Percentiles rank a stretch among this genome's conserved stretches.
Conservation (phyloP, 257 asterid species). For the Ehretia macrophylla region DNA sequence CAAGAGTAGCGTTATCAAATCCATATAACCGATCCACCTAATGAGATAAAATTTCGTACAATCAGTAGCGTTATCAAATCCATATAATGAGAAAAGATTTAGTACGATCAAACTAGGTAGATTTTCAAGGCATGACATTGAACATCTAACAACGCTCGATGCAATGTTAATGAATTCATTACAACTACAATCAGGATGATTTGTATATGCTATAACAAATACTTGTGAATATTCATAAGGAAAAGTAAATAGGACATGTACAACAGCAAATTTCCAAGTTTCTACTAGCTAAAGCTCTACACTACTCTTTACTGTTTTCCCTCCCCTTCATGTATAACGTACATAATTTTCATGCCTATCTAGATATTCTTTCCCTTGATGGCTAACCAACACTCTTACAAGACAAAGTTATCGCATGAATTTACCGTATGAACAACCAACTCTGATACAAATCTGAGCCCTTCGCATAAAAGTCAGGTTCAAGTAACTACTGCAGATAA, state of each 20-base stretch:
- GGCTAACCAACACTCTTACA: neutral
- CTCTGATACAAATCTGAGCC: neutral
- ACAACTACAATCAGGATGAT: neutral
- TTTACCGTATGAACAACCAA: neutral
- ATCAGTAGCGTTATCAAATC: too few species aligned
- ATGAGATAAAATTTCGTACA: too few species aligned
- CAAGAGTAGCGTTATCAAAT: too few species aligned
- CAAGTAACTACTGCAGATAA: too few species aligned
- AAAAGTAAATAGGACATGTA: constrained; percentile 10
- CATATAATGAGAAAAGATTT: too few species aligned
- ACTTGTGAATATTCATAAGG: neutral
- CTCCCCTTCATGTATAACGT: neutral
- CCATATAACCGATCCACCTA: too few species aligned
- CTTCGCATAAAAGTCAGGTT: neutral
- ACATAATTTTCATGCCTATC: too few species aligned
- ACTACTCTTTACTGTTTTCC: neutral
- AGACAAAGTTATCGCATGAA: neutral
- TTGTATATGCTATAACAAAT: neutral
- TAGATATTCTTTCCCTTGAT: neutral
- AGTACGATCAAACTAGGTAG: too few species aligned
- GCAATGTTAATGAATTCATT: too few species aligned
- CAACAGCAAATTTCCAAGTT: constrained; percentile 4
- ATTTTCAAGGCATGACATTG: too few species aligned
- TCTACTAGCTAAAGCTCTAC: neutral
- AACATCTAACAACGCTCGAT: too few species aligned